Evolutionary conservation across 2,329 filamentous ascomycete species (phyloP).

Genomic region (Apiospora sp.): DNA sequence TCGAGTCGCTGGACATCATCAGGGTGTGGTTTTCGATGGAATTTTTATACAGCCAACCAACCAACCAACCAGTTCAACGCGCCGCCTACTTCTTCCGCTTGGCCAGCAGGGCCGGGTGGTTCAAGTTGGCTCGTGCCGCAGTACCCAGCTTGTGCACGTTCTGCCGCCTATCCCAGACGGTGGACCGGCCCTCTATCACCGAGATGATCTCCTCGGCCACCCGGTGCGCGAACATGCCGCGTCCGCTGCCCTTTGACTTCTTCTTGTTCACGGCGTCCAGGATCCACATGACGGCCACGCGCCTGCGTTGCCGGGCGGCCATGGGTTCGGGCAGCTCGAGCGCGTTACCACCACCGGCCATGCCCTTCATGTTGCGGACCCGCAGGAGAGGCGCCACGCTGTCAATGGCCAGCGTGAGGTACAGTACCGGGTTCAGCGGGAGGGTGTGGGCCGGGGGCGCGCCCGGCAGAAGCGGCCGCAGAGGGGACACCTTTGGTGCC

Average conservation of each 20-base stretch:
- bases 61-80: neutral
- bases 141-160: conserved; percentile 83
- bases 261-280: conserved; percentile 83
- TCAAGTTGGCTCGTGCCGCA: conserved; percentile 76
- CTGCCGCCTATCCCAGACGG: conserved; percentile 83
- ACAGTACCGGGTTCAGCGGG: conserved; percentile 87
- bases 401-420: conserved; percentile 90
- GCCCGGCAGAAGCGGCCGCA: conserved; percentile 76
- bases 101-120: conserved; percentile 39
- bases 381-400: conserved; percentile 89
- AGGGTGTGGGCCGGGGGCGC: conserved; percentile 80
- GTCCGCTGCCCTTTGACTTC: conserved; percentile 74
- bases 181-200: conserved; percentile 85
- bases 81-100: conserved; percentile 20
- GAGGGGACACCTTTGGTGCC: conserved; percentile 76
- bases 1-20: neutral
- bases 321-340: conserved; percentile 86
- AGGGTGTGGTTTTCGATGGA: neutral
- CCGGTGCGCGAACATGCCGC: conserved; percentile 75
- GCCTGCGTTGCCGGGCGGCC: conserved; percentile 75
- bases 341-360: conserved; percentile 84
- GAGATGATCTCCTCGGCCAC: conserved; percentile 87
- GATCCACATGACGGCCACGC: conserved; percentile 88
- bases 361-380: conserved; percentile 77
- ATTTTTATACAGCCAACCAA: conserved; percentile 2